Evolutionary conservation across 169 alveolate species (phyloP), one percentile per base, ranked within the genome.

Genomic region (Eimeria zaria): DNA sequence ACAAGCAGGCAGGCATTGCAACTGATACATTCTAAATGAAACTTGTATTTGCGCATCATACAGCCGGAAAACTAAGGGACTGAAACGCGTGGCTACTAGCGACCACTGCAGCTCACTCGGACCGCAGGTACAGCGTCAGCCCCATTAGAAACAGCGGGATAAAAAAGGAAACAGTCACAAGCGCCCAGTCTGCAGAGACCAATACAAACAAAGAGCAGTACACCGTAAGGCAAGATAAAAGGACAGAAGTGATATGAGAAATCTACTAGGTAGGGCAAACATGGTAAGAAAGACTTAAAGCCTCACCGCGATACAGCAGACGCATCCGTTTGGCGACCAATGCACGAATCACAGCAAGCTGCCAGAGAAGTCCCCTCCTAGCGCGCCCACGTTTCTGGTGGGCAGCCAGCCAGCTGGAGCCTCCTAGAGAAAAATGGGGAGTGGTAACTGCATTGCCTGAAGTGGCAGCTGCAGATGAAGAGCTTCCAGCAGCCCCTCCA

Each of bases 301-400:
- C 20, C 83, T 36, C 83, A 87, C 94, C 94, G 24, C 94, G 94
- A 41, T 64, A 87, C 22, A 87, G 94, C 39, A 87, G 83, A n/a
- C 94, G 94, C 62, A 87, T 27, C 9, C 94, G 80, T 41, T 87
- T 87, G 58, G 60, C 62, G 48, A 87, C 18, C 64, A 87, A 67
- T 39, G 94, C 94, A 27, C 81, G 83, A 27, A 87, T 24, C 9
- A 87, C 71, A 18, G 62, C 62, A 46, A 44, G 78, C 41, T 87
- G 83, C 94, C 94, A 44, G 1, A 36, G 83, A 44, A 87, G 53
- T 33, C 94, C 94, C 44, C 78, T 12, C 22, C 78, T 53, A 60
- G 78, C 36, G 39, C 74, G 53, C 24, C 51, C 69, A 2, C 76
- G 64, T 44, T 44, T n/a, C 48, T 84, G 91, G 55, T 84, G 69